Evolutionary conservation across 2,329 filamentous ascomycete species (phyloP).

Genomic region (Fusarium azukiicola): DNA sequence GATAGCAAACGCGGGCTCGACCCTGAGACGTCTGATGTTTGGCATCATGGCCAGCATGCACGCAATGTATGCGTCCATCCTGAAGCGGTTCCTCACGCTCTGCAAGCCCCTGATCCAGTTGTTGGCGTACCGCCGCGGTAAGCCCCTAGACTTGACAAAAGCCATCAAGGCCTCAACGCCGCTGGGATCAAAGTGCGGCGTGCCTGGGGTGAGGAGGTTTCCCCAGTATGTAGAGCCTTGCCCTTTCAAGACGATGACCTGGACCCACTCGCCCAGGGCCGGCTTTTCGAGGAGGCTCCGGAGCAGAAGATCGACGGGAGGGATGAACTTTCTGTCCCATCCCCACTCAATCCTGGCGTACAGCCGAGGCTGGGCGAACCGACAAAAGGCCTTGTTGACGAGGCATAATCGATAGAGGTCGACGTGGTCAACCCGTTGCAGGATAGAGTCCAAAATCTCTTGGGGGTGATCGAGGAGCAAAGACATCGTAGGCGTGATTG

Average conservation of each 20-base stretch:
- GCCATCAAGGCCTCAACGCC: not conserved
- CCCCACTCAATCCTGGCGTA: not conserved
- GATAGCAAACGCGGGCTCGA: not conserved
- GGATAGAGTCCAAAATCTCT: not conserved
- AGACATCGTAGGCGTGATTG: not conserved
- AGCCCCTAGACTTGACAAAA: slow-evolving; percentile 11
- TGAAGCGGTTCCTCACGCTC: not conserved
- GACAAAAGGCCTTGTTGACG: not conserved
- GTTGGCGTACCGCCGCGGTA: not conserved
- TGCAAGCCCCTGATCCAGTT: slow-evolving; percentile 3
- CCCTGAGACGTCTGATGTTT: not conserved
- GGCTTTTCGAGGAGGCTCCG: not conserved
- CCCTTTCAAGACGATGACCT: slow-evolving; percentile 1
- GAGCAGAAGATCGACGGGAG: not conserved
- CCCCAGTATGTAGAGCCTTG: no score
- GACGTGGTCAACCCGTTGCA: not conserved
- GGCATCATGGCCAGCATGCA: slow-evolving; percentile 11
- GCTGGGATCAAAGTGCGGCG: not conserved
- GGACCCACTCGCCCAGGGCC: not conserved
- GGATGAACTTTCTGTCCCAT: not conserved
- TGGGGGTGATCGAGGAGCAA: not conserved
- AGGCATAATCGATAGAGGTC: not conserved
- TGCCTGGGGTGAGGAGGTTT: not conserved
- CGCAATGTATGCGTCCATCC: slow-evolving; percentile 7
- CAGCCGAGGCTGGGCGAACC: not conserved